phyloP scores from a whole-genome alignment of 1,139 yeast genomes.

The Yamadazyma dushanensis region DNA sequence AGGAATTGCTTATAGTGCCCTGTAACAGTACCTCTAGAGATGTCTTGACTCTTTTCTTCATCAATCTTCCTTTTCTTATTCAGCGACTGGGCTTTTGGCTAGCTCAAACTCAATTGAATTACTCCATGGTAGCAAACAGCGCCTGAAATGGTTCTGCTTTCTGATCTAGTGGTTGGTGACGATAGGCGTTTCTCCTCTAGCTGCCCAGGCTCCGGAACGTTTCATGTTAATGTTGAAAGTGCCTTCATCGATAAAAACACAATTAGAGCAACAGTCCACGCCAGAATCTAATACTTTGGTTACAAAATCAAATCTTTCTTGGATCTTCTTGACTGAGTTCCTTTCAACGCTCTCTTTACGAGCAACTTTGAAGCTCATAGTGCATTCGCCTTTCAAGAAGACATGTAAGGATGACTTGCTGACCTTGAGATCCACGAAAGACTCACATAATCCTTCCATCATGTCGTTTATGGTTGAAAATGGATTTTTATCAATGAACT shows the following conservation, averaged over 20 bases:
- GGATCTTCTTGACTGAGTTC: slow-evolving; percentile 5
- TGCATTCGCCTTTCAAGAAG: slow-evolving; percentile 8
- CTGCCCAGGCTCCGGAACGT: slow-evolving; percentile 11
- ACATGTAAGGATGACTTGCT: slow-evolving; percentile 8
- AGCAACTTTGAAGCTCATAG: slow-evolving; percentile 5
- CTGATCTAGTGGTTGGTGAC: slow-evolving; percentile 1
- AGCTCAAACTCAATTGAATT: slow-evolving; percentile 10
- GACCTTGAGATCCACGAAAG: slow-evolving; percentile 8
- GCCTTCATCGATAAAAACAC: slow-evolving; percentile 13
- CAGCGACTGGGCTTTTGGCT: slow-evolving; percentile 5
- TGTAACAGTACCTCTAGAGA: slow-evolving; percentile 1
- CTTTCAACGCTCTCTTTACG: slow-evolving; percentile 4
- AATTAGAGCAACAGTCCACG: slow-evolving; percentile 3
- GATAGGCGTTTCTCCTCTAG: slow-evolving; percentile 2
- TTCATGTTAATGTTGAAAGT: slow-evolving; percentile 14
- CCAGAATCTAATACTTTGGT: slow-evolving; percentile 1
- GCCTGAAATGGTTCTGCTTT: slow-evolving; percentile 12
- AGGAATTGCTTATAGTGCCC: not conserved
- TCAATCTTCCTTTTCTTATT: slow-evolving; percentile 5
- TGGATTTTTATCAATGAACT: slow-evolving; percentile 8
- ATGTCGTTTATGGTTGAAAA: slow-evolving; percentile 12
- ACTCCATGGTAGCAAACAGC: slow-evolving; percentile 11
- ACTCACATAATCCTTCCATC: slow-evolving; percentile 4
- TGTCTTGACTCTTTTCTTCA: slow-evolving; percentile 1
- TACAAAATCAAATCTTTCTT: slow-evolving; percentile 4